Base-by-base conservation (phyloP, 2,329 filamentous ascomycete genomes). In the Emydomyces testavorans region DNA sequence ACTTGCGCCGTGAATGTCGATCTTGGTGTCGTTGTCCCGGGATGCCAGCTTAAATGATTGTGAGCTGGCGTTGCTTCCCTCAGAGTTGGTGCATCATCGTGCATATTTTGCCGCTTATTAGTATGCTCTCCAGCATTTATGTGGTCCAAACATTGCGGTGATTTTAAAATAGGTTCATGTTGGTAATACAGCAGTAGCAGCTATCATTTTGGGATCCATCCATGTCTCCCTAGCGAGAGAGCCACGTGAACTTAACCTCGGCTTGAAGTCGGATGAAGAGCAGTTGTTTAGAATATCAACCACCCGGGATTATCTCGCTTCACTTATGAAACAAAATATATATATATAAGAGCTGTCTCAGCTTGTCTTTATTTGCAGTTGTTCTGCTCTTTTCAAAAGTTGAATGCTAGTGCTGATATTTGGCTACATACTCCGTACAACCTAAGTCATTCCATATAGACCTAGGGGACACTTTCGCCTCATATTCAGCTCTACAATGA, bases 231-330 rank as follows among this genome's bases (percentile, higher is more conserved):
- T 31, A 8, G n/a, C n/a, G 29, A 31, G 26, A 31, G 38, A 35
- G 5, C 28, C 40, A 32, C 40, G 40, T 43, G 40, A 32, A 24
- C 11, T 42, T 10, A 43, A 43, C 40, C 40, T 43, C 40, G 40
- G 40, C 24, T 23, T 34, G 20, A 24, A 15, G 20, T n/a, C 39
- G 39, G 39, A 24, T 31, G n/a, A n/a, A n/a, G n/a, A n/a, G n/a
- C n/a, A n/a, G n/a, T n/a, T n/a, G n/a, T n/a, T n/a, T n/a, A n/a
- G n/a, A n/a, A n/a, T n/a, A n/a, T n/a, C n/a, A n/a, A n/a, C n/a
- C n/a, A n/a, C n/a, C n/a, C n/a, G n/a, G n/a, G n/a, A n/a, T n/a
- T n/a, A n/a, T n/a, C n/a, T n/a, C n/a, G n/a, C n/a, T n/a, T n/a
- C n/a, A n/a, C n/a, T n/a, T 37, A 11, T 37, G 35, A 37, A 13